These are phyloP conservation scores for Talaromyces sp. DNA, from an alignment of 2,329 filamentous ascomycete genomes.

Conservation along the genomic window DNA sequence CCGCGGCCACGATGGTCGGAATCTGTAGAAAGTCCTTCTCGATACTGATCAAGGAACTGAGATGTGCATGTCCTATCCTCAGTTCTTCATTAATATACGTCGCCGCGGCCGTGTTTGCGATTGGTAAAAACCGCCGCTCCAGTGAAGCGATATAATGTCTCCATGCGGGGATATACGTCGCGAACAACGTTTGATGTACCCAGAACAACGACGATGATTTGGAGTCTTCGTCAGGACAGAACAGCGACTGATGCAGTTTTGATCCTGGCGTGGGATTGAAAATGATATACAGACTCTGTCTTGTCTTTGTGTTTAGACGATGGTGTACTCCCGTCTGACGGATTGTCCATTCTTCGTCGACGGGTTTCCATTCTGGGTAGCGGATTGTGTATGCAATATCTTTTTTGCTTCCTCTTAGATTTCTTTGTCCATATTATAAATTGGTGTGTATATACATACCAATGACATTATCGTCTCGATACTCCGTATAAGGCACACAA, in stretches of 20 bases:
- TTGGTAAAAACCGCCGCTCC: conserved; percentile 22
- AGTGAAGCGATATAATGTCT: conserved; percentile 25
- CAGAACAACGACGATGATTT: conserved; percentile 23
- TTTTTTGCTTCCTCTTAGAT: conserved; percentile 1
- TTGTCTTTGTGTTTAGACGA: conserved; percentile 20
- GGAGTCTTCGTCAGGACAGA: too few species aligned
- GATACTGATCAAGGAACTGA: conserved; percentile 5
- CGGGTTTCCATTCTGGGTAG: conserved; percentile 25
- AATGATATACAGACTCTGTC: conserved; percentile 23
- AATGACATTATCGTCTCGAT: conserved; percentile 5
- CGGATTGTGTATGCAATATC: conserved; percentile 26
- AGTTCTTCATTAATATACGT: conserved; percentile 17
- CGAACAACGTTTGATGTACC: conserved; percentile 25
- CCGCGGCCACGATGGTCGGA: conserved; percentile 3
- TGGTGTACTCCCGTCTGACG: conserved; percentile 33
- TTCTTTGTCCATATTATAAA: background rate
- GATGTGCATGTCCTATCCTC: conserved; percentile 6
- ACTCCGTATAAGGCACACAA: conserved; percentile 19
- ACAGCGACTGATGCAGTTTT: conserved; percentile 14
- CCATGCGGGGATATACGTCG: conserved; percentile 27
- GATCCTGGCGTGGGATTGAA: conserved; percentile 22
- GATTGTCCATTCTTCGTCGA: conserved; percentile 23
- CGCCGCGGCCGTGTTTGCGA: conserved; percentile 18
- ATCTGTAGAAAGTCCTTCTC: conserved; percentile 12
- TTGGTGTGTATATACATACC: conserved; percentile 17